Evolutionary conservation across 768 basidiomycete genomes (phyloP).

Genomic region (Trametes villosa): DNA sequence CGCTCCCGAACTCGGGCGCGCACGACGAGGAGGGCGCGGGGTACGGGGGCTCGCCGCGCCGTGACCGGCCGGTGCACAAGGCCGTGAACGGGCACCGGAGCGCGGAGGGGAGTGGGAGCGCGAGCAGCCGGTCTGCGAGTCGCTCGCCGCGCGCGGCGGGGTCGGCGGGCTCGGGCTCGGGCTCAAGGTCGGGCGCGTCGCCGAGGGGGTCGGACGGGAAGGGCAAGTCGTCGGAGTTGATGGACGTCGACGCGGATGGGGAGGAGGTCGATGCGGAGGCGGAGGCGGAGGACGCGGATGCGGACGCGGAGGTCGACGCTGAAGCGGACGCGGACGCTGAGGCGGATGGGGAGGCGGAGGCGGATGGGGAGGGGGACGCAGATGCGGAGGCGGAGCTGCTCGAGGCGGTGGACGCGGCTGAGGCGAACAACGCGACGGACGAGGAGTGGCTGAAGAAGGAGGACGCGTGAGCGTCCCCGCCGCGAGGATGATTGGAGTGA

Average conservation of each 20-base stretch:
- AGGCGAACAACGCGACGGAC: conserved; percentile 35
- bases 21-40: conserved; percentile 29
- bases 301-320: conserved; percentile 29
- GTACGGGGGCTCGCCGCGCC: conserved; percentile 16
- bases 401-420: conserved; percentile 46
- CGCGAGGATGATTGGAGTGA: no score
- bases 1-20: conserved; percentile 27
- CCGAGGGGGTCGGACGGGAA: conserved; percentile 23
- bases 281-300: conserved; percentile 18
- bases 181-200: conserved; percentile 16
- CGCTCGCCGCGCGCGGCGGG: conserved; percentile 8
- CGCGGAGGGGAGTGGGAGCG: conserved; percentile 9
- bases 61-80: not conserved
- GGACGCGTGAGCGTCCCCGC: conserved; percentile 20
- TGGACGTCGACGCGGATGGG: conserved; percentile 22
- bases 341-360: conserved; percentile 40
- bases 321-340: conserved; percentile 42
- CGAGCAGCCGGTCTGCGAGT: conserved; percentile 18
- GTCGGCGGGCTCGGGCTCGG: not conserved
- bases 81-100: conserved; percentile 9
- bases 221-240: conserved; percentile 17
- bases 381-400: conserved; percentile 41
- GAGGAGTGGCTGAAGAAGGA: conserved; percentile 37
- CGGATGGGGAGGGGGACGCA: conserved; percentile 35
- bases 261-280: conserved; percentile 20